These are phyloP conservation scores for Xylogone sp. DNA, from an alignment of 2,329 filamentous ascomycete species.

Conservation along the genomic window DNA sequence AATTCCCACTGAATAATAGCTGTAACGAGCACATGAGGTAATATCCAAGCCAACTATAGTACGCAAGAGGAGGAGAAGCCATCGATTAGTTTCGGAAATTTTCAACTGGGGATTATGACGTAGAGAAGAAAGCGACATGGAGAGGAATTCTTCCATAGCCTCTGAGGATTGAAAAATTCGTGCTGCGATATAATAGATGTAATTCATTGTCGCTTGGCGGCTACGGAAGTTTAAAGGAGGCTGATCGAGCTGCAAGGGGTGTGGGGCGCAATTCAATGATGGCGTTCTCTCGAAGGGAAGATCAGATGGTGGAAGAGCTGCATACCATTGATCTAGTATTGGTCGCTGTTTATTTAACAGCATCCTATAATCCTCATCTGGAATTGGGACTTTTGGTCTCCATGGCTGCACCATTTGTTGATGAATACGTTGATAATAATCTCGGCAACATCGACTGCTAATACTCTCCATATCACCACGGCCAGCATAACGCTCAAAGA, in stretches of 20 bases:
- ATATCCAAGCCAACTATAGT: neutral
- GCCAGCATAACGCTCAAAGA: conserved; percentile 3
- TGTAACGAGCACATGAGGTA: neutral
- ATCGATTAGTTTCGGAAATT: neutral
- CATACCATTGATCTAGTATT: conserved; percentile 1
- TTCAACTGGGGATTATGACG: neutral
- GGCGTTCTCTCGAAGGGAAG: neutral
- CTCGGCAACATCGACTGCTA: neutral
- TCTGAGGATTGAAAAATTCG: conserved; percentile 1
- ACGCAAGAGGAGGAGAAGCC: neutral
- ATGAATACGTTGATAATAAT: neutral
- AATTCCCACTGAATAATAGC: neutral
- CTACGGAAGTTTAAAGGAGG: neutral
- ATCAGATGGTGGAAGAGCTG: conserved; percentile 1
- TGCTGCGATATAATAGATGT: conserved; percentile 2
- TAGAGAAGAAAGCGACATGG: neutral
- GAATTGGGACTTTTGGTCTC: neutral
- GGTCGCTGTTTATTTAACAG: neutral
- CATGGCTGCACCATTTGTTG: neutral
- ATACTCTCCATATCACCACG: conserved; percentile 4
- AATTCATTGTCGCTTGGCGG: neutral
- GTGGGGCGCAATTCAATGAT: neutral
- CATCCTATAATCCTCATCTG: neutral
- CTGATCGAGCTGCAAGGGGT: neutral
- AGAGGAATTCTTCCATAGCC: conserved; percentile 1